phyloP scores from a whole-genome alignment of 495 filamentous ascomycete genomes.

The Penicillium alfredii region DNA sequence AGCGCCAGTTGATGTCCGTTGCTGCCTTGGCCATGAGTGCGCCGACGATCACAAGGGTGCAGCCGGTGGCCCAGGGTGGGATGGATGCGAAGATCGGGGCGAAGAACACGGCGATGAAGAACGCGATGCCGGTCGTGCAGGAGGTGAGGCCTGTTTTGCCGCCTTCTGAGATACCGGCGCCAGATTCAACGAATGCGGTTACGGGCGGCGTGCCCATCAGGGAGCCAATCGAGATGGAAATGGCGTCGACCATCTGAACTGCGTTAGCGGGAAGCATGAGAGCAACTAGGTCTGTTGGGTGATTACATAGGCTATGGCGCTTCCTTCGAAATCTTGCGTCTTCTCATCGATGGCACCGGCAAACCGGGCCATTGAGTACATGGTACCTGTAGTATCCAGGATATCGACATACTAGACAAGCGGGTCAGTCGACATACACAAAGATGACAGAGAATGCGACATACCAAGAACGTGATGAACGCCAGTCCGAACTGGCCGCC shows the following conservation, averaged over 20 bases:
- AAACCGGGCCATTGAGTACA: constrained; percentile 81
- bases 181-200: constrained; percentile 77
- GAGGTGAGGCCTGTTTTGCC: constrained; percentile 77
- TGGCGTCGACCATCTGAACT: constrained; percentile 59
- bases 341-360: constrained; percentile 64
- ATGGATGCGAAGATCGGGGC: constrained; percentile 82
- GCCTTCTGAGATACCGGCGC: constrained; percentile 78
- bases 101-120: constrained; percentile 83
- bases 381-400: constrained; percentile 66
- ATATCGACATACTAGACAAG: constrained; percentile 68
- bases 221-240: constrained; percentile 70
- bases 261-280: constrained; percentile 1
- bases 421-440: constrained; percentile 2
- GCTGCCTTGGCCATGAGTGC: constrained; percentile 72
- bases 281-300: not conserved
- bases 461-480: constrained; percentile 63
- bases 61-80: constrained; percentile 77
- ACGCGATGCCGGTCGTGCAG: constrained; percentile 68
- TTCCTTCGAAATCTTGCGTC: constrained; percentile 74
- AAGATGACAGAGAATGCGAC: not conserved
- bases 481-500: constrained; percentile 69
- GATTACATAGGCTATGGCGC: constrained; percentile 60
- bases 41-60: constrained; percentile 73
- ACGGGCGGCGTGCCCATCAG: constrained; percentile 70
- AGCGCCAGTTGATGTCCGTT: constrained; percentile 77